A percentile compares a stretch with the other conserved stretches of the same genome.
phyloP scores from a whole-genome alignment of 2,329 filamentous ascomycete species.

The Penicillium polonicum region DNA sequence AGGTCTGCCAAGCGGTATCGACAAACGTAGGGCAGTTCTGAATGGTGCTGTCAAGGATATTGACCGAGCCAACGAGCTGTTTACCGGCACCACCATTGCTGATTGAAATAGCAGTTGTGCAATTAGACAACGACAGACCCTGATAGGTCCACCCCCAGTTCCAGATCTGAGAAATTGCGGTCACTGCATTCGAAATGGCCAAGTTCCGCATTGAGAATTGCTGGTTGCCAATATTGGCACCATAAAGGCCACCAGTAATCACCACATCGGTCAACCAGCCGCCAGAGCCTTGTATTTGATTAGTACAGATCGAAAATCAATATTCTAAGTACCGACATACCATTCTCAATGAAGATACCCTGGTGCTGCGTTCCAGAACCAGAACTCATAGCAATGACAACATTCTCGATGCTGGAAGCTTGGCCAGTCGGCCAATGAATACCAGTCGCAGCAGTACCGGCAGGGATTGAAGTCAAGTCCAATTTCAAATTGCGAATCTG shows the following conservation, averaged over 20 bases:
- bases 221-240: conserved; percentile 62
- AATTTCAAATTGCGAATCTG: conserved; percentile 66
- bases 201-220: conserved; percentile 62
- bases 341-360: conserved; percentile 61
- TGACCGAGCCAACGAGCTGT: conserved; percentile 55
- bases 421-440: conserved; percentile 58
- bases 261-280: conserved; percentile 60
- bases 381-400: conserved; percentile 58
- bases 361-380: conserved; percentile 51
- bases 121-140: conserved; percentile 53
- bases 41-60: conserved; percentile 57
- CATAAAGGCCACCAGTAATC: conserved; percentile 61
- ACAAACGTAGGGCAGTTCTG: conserved; percentile 53
- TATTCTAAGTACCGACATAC: conserved; percentile 25
- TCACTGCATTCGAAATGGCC: conserved; percentile 52
- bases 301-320: background rate
- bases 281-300: conserved; percentile 46
- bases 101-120: conserved; percentile 54
- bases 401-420: conserved; percentile 61
- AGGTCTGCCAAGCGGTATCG: conserved; percentile 45
- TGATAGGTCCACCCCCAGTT: conserved; percentile 61
- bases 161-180: conserved; percentile 59
- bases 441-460: conserved; percentile 31
- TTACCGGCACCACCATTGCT: conserved; percentile 41
- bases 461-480: conserved; percentile 50